Conservation (phyloP, 2,329 filamentous ascomycete species). For the Penicillium sp. region DNA sequence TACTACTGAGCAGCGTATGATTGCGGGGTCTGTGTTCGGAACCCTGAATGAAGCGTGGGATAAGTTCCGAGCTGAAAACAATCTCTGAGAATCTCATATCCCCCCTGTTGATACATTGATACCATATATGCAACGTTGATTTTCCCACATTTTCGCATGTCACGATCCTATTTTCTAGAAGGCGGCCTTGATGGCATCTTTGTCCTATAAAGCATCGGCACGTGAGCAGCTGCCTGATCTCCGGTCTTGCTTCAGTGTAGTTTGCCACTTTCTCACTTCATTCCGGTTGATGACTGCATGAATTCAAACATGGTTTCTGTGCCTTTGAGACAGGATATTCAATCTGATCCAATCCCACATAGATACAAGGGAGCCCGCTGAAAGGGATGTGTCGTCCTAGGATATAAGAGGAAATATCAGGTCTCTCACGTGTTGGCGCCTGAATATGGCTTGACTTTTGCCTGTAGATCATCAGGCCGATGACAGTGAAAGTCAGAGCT, state of each 20-base stretch:
- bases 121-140: slow-evolving; percentile 1
- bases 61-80: slow-evolving; percentile 65
- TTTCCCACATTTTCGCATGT: slow-evolving; percentile 4
- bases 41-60: slow-evolving; percentile 68
- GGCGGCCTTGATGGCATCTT: slow-evolving; percentile 2
- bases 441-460: too few relatives aligned
- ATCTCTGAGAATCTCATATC: slow-evolving; percentile 41
- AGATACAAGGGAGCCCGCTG: too few relatives aligned
- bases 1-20: slow-evolving; percentile 67
- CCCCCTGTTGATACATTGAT: not conserved
- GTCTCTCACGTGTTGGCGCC: too few relatives aligned
- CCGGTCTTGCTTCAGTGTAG: not conserved
- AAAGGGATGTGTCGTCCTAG: too few relatives aligned
- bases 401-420: too few relatives aligned
- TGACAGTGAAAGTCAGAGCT: too few relatives aligned
- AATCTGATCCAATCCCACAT: too few relatives aligned
- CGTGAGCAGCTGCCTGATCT: not conserved
- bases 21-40: slow-evolving; percentile 64
- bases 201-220: not conserved
- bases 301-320: too few relatives aligned
- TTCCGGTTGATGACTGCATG: too few relatives aligned
- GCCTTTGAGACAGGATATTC: too few relatives aligned
- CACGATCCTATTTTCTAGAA: not conserved
- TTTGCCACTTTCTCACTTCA: not conserved
- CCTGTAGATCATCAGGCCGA: too few relatives aligned